Conservation (phyloP, 2,329 filamentous ascomycete genomes). For the Pseudogymnoascus sp. region DNA sequence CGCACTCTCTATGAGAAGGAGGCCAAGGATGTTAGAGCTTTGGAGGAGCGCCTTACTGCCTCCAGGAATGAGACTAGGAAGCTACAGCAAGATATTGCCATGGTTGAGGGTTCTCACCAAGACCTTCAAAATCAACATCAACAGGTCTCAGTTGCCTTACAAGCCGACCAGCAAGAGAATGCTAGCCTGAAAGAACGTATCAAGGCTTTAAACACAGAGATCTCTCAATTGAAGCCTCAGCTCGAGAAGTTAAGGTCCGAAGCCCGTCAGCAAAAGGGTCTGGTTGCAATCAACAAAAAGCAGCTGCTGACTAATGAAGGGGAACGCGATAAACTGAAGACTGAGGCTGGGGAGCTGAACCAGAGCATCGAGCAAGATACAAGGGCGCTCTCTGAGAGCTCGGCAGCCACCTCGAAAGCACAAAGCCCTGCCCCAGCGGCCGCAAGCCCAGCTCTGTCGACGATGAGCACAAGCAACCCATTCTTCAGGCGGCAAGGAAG, state of each 20-base stretch:
- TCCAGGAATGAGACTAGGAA: slow-evolving; percentile 78
- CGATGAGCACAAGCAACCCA: slow-evolving; percentile 78
- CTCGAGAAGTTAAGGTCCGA: slow-evolving; percentile 91
- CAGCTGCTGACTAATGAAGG: slow-evolving; percentile 84
- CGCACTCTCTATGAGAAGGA: slow-evolving; percentile 89
- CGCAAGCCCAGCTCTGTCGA: slow-evolving; percentile 63
- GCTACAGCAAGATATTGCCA: slow-evolving; percentile 74
- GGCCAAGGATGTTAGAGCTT: slow-evolving; percentile 72
- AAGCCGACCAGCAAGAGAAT: slow-evolving; percentile 87
- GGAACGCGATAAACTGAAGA: slow-evolving; percentile 81
- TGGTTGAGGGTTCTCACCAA: slow-evolving; percentile 72
- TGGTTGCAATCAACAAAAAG: slow-evolving; percentile 98
- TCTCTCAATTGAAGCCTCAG: slow-evolving; percentile 77
- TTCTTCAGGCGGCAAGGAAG: slow-evolving; percentile 75
- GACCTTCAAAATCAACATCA: slow-evolving; percentile 80
- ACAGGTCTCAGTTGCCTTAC: slow-evolving; percentile 65
- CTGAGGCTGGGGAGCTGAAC: slow-evolving; percentile 64
- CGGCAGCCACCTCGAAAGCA: slow-evolving; percentile 28
- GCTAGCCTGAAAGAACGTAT: slow-evolving; percentile 80
- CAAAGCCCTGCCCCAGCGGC: slow-evolving; percentile 39
- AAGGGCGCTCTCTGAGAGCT: slow-evolving; percentile 46
- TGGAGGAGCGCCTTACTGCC: slow-evolving; percentile 75
- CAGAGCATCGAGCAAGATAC: slow-evolving; percentile 56
- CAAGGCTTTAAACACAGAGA: slow-evolving; percentile 71
- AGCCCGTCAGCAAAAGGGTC: slow-evolving; percentile 88